Evolutionary conservation across 768 basidiomycete species (phyloP).

Genomic region (Psilocybe azurescens): DNA sequence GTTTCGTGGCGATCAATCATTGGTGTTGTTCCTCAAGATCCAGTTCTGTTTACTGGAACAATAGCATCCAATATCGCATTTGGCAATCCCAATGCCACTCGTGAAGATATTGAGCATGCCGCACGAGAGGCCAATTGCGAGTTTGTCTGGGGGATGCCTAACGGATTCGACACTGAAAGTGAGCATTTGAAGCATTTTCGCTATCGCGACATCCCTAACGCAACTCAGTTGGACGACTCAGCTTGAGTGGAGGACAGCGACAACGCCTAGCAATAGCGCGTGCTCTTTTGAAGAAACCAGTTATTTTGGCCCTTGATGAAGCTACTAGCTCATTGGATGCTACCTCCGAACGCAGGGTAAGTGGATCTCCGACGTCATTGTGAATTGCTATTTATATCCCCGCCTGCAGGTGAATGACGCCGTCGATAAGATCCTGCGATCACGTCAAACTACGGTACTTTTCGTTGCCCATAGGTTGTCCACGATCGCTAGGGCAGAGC

Average conservation of each 20-base stretch:
- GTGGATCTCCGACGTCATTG: slow-evolving; percentile 19
- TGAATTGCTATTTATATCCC: not conserved
- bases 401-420: slow-evolving; percentile 78
- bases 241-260: slow-evolving; percentile 79
- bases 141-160: slow-evolving; percentile 93
- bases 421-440: slow-evolving; percentile 84
- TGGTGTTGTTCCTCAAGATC: slow-evolving; percentile 96
- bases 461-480: slow-evolving; percentile 91
- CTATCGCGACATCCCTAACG: not conserved
- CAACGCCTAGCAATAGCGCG: slow-evolving; percentile 86
- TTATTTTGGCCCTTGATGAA: slow-evolving; percentile 88
- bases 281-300: slow-evolving; percentile 87
- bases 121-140: slow-evolving; percentile 94
- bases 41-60: slow-evolving; percentile 89
- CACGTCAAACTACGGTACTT: slow-evolving; percentile 82
- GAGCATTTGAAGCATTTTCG: slow-evolving; percentile 28
- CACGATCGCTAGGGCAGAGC: slow-evolving; percentile 88
- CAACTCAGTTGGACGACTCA: slow-evolving; percentile 64
- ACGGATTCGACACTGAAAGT: slow-evolving; percentile 95
- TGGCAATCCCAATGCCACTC: slow-evolving; percentile 75
- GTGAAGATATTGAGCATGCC: slow-evolving; percentile 85
- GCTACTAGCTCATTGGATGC: slow-evolving; percentile 91
- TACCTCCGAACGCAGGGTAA: slow-evolving; percentile 80
- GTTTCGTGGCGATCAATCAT: slow-evolving; percentile 89
- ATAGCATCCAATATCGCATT: slow-evolving; percentile 96